Evolutionary conservation across 495 filamentous ascomycete genomes (phyloP).

Genomic region (Neurospora pannonica): DNA sequence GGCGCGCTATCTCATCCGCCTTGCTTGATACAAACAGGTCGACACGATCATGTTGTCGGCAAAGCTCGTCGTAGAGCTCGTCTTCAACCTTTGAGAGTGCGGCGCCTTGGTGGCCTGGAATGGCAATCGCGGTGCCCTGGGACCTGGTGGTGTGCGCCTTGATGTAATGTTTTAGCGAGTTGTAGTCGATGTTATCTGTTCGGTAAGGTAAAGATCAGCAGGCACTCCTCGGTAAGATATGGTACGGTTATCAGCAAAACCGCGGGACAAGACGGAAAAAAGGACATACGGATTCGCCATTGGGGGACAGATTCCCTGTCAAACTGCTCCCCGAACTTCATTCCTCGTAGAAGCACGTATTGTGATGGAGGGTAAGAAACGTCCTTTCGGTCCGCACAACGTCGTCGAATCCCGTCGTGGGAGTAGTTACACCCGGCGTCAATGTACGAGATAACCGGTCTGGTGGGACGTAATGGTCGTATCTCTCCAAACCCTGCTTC

Average conservation of each 20-base stretch:
- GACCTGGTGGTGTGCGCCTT: slow-evolving; percentile 55
- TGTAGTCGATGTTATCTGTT: slow-evolving; percentile 64
- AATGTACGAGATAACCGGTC: neutral
- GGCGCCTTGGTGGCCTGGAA: slow-evolving; percentile 50
- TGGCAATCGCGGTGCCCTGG: slow-evolving; percentile 52
- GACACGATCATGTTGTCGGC: slow-evolving; percentile 56
- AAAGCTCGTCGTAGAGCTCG: slow-evolving; percentile 50
- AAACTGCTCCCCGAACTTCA: slow-evolving; percentile 67
- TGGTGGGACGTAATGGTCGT: neutral
- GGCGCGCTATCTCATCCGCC: slow-evolving; percentile 54
- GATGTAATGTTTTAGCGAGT: slow-evolving; percentile 64
- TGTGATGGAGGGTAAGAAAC: neutral
- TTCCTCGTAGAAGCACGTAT: slow-evolving; percentile 17
- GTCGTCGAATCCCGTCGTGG: neutral
- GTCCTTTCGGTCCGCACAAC: neutral
- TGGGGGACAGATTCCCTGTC: slow-evolving; percentile 78
- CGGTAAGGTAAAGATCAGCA: neutral
- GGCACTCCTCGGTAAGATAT: neutral
- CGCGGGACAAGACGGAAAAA: neutral
- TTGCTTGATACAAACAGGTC: slow-evolving; percentile 64
- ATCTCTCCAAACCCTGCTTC: neutral
- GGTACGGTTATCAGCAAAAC: neutral
- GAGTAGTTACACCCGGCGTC: neutral
- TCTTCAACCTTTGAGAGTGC: slow-evolving; percentile 50
- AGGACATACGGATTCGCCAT: slow-evolving; percentile 69